Percentiles rank a stretch among this genome's conserved stretches.
phyloP scores from a whole-genome alignment of 495 filamentous ascomycete species.

The Podospora pseudoanserina region DNA sequence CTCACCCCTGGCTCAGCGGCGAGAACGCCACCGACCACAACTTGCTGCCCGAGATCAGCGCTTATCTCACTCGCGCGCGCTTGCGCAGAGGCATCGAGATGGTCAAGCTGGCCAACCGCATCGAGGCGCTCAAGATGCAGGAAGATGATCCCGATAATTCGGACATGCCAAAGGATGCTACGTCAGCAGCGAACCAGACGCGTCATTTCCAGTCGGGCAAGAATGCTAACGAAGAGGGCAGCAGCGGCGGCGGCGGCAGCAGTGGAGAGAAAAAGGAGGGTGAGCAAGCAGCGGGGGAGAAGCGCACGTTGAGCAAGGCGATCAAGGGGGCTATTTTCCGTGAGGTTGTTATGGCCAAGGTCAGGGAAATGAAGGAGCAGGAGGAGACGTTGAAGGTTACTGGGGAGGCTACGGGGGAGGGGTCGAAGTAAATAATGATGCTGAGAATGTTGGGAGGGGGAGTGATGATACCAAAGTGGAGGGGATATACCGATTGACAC shows the following conservation, averaged over 20 bases:
- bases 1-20: constrained; percentile 87
- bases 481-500: not conserved
- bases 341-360: constrained; percentile 96
- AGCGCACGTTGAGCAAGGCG: constrained; percentile 66
- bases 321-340: constrained; percentile 92
- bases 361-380: constrained; percentile 84
- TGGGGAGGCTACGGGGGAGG: constrained; percentile 39
- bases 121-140: constrained; percentile 93
- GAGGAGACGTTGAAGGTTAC: constrained; percentile 70
- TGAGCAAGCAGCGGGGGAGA: constrained; percentile 41
- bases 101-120: constrained; percentile 94
- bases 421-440: not conserved
- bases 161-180: constrained; percentile 59
- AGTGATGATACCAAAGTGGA: not conserved
- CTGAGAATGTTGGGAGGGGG: too few relatives aligned
- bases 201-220: constrained; percentile 14
- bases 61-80: constrained; percentile 86
- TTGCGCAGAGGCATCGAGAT: constrained; percentile 93
- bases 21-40: constrained; percentile 90
- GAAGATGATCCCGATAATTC: constrained; percentile 75
- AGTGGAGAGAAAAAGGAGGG: constrained; percentile 27
- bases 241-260: constrained; percentile 25
- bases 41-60: constrained; percentile 92
- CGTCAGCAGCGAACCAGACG: constrained; percentile 59
- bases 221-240: constrained; percentile 7